Evolutionary conservation across 352 stramenopile species (phyloP).

Genomic region (Phytophthora niederhauseri): DNA sequence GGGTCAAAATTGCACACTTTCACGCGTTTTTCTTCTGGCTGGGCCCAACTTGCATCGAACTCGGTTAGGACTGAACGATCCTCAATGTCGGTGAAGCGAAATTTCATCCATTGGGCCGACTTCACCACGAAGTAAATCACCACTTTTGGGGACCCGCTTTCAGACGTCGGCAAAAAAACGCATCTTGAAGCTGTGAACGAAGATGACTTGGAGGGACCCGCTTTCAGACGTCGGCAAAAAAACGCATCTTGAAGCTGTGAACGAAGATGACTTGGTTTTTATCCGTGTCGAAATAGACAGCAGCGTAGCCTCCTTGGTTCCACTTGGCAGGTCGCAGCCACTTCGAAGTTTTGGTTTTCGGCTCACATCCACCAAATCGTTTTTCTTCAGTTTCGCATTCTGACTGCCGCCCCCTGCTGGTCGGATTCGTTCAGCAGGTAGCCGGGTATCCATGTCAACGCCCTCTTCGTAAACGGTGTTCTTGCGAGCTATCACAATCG

Average conservation of each 20-base stretch:
- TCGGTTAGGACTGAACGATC: not conserved
- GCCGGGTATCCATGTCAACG: too few species aligned
- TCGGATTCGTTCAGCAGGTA: too few species aligned
- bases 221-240: not conserved
- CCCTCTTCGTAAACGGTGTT: too few species aligned
- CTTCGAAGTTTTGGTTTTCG: not conserved
- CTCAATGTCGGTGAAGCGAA: not conserved
- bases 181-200: conserved; percentile 1
- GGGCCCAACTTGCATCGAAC: not conserved
- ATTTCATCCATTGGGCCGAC: not conserved
- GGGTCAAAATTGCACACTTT: not conserved
- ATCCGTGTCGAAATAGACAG: not conserved
- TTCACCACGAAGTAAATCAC: not conserved
- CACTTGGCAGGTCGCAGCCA: not conserved
- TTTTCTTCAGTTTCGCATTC: not conserved
- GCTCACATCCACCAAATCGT: not conserved
- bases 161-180: not conserved
- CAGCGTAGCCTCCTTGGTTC: not conserved
- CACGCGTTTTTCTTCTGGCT: not conserved
- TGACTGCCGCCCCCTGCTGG: not conserved
- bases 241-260: not conserved
- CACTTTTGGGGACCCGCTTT: not conserved
- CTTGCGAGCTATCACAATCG: too few species aligned
- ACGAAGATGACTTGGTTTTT: not conserved
- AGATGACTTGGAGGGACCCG: not conserved